Evolutionary conservation across 495 filamentous ascomycete species (phyloP), one percentile per base, ranked within the genome.

Genomic region (Friedmanniomyces endolithicus): DNA sequence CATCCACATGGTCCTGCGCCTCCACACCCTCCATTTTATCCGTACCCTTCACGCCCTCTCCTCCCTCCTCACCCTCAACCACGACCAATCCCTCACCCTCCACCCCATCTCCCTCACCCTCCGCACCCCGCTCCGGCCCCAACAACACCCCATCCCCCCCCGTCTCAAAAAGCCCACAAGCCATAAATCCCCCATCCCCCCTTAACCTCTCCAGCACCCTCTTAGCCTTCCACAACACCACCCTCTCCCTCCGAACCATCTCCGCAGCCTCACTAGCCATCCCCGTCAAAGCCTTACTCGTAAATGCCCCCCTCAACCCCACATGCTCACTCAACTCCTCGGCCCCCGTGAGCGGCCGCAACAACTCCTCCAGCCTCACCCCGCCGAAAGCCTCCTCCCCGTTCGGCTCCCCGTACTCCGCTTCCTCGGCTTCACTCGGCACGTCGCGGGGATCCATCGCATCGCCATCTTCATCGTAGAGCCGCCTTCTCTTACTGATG

Each of bases 261-360:
- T 74, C 75, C 59, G 73, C 78, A 52, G 76, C 78, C 33, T 90
- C 78, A 35, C 75, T 72, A 11, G 81, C 81, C 68, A 99, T 81
- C 50, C 90, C 78, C 40, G 80, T 81, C n/a, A 99, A 76, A 3
- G 85, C 85, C 55, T 80, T 82, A 11, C 87, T 89, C 1, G 73
- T 84, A 69, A 94, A 97, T 0, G 90, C 79, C 62, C 82, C 76
- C 31, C 88, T 88, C 49, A 95, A 68, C 2, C 86, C 84, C 57
- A 89, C 89, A 64, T 99, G 92, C 35, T 70, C 75, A 3, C 87
- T 81, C 31, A 99, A 76, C 66, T 94, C 87, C 48, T 88, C 85
- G 22, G 88, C 84, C 52, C 88, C 77, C 51, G 88, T 94, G 49
- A 97, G 71, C 23, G 92, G 92, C 39, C 85, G 85, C 12, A 99